These are phyloP conservation scores for Hippophae tibetana DNA, from an alignment of 306 rosid genomes.

Conservation along the genomic window DNA sequence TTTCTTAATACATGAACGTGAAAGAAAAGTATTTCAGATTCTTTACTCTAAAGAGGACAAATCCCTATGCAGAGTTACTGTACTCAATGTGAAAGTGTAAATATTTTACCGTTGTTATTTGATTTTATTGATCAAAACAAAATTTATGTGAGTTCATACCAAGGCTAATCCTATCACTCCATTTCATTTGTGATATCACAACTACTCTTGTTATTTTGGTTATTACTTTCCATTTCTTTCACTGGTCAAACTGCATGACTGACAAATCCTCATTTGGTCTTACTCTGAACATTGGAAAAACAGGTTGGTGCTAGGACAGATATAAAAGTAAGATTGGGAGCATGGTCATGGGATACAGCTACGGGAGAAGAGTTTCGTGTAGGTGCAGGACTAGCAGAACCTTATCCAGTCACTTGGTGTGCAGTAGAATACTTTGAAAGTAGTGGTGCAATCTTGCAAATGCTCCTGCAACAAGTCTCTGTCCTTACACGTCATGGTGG, in stretches of 20 bases:
- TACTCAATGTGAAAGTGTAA: slow-evolving; percentile 1
- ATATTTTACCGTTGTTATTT: neutral
- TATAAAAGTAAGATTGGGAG: slow-evolving; percentile 58
- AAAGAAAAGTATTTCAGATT: slow-evolving; percentile 9
- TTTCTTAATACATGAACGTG: slow-evolving; percentile 15
- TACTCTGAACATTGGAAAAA: slow-evolving; percentile 18
- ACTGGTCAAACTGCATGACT: slow-evolving; percentile 18
- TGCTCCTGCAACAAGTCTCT: slow-evolving; percentile 51
- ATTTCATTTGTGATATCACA: no score
- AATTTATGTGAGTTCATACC: no score
- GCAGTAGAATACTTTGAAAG: slow-evolving; percentile 91
- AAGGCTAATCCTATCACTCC: no score
- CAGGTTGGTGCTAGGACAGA: slow-evolving; percentile 59
- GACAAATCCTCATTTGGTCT: slow-evolving; percentile 6
- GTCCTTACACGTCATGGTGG: slow-evolving; percentile 36
- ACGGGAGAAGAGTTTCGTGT: slow-evolving; percentile 89
- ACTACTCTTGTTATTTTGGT: neutral
- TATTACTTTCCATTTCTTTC: slow-evolving; percentile 2
- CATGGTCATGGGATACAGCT: slow-evolving; percentile 86
- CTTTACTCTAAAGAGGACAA: slow-evolving; percentile 6
- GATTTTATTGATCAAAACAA: no score
- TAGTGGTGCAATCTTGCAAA: slow-evolving; percentile 57
- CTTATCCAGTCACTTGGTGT: slow-evolving; percentile 74
- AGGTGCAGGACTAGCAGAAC: slow-evolving; percentile 94
- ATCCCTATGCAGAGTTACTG: slow-evolving; percentile 1